Evolutionary conservation across 1,139 yeast genomes (phyloP).

Genomic region (Yamadazyma membranifaciens): DNA sequence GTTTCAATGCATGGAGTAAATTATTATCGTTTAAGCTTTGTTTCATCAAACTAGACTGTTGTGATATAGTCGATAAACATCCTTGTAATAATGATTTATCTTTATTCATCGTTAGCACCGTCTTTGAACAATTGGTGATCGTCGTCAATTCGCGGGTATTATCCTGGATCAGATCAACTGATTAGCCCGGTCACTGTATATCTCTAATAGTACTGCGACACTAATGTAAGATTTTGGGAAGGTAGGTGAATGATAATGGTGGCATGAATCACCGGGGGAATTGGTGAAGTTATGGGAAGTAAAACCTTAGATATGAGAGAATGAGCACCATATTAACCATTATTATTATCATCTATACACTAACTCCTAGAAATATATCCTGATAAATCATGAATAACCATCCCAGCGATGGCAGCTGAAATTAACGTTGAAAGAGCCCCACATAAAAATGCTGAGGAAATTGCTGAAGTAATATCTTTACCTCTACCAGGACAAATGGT

Average conservation of each 20-base stretch:
- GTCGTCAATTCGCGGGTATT: too few relatives aligned
- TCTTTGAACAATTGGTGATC: background rate
- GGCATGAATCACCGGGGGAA: too few relatives aligned
- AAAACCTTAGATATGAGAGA: too few relatives aligned
- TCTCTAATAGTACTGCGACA: too few relatives aligned
- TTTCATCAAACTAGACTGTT: conserved; percentile 75
- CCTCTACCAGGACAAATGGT: conserved; percentile 54
- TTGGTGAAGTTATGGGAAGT: too few relatives aligned
- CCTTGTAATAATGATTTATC: conserved; percentile 38
- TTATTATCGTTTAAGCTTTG: conserved; percentile 69
- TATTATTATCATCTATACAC: background rate
- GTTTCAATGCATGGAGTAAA: conserved; percentile 84
- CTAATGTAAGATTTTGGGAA: too few relatives aligned
- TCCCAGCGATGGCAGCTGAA: conserved; percentile 66
- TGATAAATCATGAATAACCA: conserved; percentile 56
- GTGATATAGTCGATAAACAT: conserved; percentile 57
- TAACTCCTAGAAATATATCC: conserved; percentile 16
- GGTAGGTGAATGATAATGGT: too few relatives aligned
- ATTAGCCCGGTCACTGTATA: too few relatives aligned
- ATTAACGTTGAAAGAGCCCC: conserved; percentile 58
- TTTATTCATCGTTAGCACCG: conserved; percentile 1
- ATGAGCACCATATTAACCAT: too few relatives aligned
- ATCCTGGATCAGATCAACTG: too few relatives aligned
- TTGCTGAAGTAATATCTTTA: conserved; percentile 48
- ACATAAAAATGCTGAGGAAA: conserved; percentile 50